phyloP scores from a whole-genome alignment of 148 eudicot species.

The Silene latifolia region DNA sequence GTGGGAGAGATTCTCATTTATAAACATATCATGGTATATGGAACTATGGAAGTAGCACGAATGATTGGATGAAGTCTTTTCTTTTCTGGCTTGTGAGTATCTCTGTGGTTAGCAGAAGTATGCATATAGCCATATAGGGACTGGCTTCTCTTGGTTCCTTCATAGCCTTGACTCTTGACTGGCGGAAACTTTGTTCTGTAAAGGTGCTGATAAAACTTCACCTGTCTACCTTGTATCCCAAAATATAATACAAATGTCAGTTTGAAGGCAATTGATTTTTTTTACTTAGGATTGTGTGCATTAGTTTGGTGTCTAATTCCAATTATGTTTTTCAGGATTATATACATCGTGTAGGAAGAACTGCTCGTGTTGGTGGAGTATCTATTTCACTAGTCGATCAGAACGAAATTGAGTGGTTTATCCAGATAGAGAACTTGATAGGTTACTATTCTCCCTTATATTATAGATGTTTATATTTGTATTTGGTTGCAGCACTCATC shows the following conservation, averaged over 20 bases:
- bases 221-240: neutral
- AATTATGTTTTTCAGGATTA: slow-evolving; percentile 58
- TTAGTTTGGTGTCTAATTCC: neutral
- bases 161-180: neutral
- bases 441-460: slow-evolving; percentile 34
- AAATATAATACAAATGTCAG: neutral
- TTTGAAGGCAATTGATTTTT: neutral
- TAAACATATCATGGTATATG: neutral
- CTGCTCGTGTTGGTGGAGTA: slow-evolving; percentile 96
- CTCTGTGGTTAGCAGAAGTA: too few relatives aligned
- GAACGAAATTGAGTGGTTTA: slow-evolving; percentile 71
- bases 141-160: neutral
- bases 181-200: neutral
- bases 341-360: slow-evolving; percentile 94
- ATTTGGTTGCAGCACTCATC: slow-evolving; percentile 3
- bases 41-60: neutral
- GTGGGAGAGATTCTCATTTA: neutral
- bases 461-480: neutral
- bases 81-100: too few relatives aligned
- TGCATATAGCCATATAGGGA: too few relatives aligned
- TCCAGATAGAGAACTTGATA: slow-evolving; percentile 79
- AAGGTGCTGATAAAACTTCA: neutral
- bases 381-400: slow-evolving; percentile 80
- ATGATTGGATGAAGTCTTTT: too few relatives aligned
- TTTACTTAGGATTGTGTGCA: neutral